Evolutionary conservation across 2,329 filamentous ascomycete species (phyloP).

Genomic region (Aspergillus oerlinghausenensis): DNA sequence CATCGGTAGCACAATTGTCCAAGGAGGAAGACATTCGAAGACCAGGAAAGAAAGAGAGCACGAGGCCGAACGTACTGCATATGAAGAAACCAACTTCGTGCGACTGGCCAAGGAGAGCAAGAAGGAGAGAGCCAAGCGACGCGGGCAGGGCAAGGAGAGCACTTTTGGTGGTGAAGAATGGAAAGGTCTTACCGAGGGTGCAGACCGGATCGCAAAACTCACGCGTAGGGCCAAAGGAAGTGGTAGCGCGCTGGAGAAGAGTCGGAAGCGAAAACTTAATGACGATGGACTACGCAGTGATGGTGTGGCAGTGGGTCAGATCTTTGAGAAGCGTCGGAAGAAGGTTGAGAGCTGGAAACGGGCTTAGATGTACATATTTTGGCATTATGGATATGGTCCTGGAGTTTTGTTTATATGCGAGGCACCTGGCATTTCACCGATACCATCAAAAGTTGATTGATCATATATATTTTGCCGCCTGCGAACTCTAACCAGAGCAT

Average conservation of each 20-base stretch:
- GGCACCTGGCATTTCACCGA: neutral
- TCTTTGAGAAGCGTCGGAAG: constrained; percentile 42
- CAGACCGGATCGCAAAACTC: constrained; percentile 79
- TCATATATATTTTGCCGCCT: neutral
- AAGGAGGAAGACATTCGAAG: constrained; percentile 74
- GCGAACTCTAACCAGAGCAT: neutral
- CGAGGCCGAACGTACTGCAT: constrained; percentile 74
- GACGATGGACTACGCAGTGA: constrained; percentile 70
- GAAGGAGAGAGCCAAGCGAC: constrained; percentile 70
- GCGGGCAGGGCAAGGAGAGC: constrained; percentile 40
- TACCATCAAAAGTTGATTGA: neutral
- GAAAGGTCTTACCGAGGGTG: constrained; percentile 75
- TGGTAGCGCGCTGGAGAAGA: constrained; percentile 66
- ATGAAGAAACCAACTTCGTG: constrained; percentile 90
- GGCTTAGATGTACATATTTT: constrained; percentile 7
- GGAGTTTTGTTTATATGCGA: constrained; percentile 3
- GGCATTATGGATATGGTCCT: neutral
- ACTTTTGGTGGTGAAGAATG: constrained; percentile 92
- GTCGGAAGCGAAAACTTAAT: constrained; percentile 68
- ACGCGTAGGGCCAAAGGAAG: constrained; percentile 64
- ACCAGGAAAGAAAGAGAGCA: constrained; percentile 69
- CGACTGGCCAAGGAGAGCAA: constrained; percentile 82
- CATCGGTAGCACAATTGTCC: constrained; percentile 83
- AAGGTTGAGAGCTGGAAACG: constrained; percentile 42
- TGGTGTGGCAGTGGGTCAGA: constrained; percentile 63